Conservation (phyloP, 805 yeast species). For the Myxozyma lipomycoides region DNA sequence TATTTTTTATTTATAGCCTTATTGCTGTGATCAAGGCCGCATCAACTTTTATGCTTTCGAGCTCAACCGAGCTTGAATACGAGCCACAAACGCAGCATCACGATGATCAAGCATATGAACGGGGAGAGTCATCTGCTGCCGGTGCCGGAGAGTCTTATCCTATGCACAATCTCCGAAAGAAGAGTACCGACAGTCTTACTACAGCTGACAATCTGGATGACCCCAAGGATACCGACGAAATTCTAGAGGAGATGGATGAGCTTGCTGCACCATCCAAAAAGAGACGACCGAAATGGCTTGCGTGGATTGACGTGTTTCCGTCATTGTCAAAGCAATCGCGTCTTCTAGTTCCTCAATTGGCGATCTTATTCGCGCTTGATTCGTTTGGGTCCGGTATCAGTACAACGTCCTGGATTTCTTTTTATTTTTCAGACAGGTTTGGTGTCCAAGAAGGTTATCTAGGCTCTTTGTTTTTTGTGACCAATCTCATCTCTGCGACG, state of each 20-base stretch:
- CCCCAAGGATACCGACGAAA: conserved; percentile 6
- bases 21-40: conserved; percentile 43
- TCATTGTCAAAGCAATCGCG: conserved; percentile 8
- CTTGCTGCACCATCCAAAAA: not conserved
- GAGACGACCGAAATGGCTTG: conserved; percentile 10
- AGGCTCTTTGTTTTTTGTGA: conserved; percentile 64
- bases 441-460: conserved; percentile 51
- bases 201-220: conserved; percentile 10
- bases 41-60: conserved; percentile 50
- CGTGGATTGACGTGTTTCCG: conserved; percentile 17
- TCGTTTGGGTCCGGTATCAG: conserved; percentile 86
- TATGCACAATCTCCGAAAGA: not conserved
- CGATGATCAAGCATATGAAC: conserved; percentile 15
- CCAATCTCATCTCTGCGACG: conserved; percentile 59
- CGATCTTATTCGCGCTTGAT: conserved; percentile 63
- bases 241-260: conserved; percentile 14
- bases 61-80: conserved; percentile 48
- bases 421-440: conserved; percentile 63
- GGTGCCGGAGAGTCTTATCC: conserved; percentile 7
- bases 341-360: conserved; percentile 31
- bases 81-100: not conserved
- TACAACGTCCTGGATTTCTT: conserved; percentile 78
- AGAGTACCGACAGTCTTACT: conserved; percentile 1
- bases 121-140: not conserved
- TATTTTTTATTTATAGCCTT: conserved; percentile 26